Conservation (phyloP, 768 basidiomycete genomes). For the Amanita pallidorosea region DNA sequence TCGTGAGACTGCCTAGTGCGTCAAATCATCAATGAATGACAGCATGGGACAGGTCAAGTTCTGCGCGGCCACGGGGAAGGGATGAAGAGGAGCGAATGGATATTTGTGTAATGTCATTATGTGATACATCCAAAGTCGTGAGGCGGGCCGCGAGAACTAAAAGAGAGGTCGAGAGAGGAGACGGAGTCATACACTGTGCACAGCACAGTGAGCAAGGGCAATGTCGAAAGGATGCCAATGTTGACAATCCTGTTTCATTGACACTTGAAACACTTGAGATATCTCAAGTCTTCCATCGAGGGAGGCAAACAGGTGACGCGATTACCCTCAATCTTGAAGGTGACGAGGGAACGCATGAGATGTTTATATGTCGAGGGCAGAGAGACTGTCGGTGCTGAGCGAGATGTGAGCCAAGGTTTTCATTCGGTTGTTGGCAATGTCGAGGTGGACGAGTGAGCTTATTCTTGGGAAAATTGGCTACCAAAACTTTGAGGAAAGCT, state of each 20-base stretch:
- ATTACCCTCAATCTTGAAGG: slow-evolving; percentile 78
- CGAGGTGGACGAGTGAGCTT: slow-evolving; percentile 60
- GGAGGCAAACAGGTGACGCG: slow-evolving; percentile 62
- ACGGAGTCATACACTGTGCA: slow-evolving; percentile 80
- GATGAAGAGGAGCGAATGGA: slow-evolving; percentile 43
- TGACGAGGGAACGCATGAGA: slow-evolving; percentile 66
- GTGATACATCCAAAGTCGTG: slow-evolving; percentile 59
- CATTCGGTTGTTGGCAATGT: slow-evolving; percentile 96
- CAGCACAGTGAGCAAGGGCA: slow-evolving; percentile 61
- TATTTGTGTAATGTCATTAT: slow-evolving; percentile 84
- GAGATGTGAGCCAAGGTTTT: slow-evolving; percentile 62
- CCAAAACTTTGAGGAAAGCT: slow-evolving; percentile 37
- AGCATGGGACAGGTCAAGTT: slow-evolving; percentile 77
- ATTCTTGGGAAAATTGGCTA: slow-evolving; percentile 52
- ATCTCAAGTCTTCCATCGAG: slow-evolving; percentile 42
- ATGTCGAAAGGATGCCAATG: slow-evolving; percentile 51
- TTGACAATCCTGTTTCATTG: slow-evolving; percentile 77
- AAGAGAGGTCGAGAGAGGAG: slow-evolving; percentile 67
- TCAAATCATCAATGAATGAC: no score
- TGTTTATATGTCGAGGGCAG: slow-evolving; percentile 80
- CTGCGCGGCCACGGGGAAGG: slow-evolving; percentile 35
- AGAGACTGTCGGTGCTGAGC: slow-evolving; percentile 57
- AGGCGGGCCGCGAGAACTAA: slow-evolving; percentile 63
- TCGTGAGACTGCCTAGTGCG: no score
- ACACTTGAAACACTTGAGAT: slow-evolving; percentile 68